Base-by-base conservation (phyloP, 2,329 filamentous ascomycete species). In the Penicillium verrucosum region DNA sequence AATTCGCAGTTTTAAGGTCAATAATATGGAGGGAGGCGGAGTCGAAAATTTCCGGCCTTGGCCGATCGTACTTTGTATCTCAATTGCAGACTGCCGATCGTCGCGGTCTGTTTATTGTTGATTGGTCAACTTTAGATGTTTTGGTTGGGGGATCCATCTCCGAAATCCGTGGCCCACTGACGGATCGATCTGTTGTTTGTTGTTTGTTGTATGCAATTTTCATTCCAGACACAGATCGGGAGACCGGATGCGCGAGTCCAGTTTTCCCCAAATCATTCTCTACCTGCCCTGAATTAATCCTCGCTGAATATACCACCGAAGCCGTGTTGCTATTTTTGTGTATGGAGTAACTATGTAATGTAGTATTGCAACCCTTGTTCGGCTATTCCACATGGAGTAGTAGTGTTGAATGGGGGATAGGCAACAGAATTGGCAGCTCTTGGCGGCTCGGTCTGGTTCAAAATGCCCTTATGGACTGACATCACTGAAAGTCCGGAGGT, bases 361-460 rank as follows among this genome's bases (percentile, higher is more conserved):
- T 21, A 5, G 10, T 40, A 41, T 9, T 27, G 36, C 23, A 37
- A 44, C 29, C 25, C 42, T 7, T 41, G 38, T 14, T 23, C 38
- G 14, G 12, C 7, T 41, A 41, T 23, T 41, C 12, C 38, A 21
- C 11, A 40, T 6, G 11, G 11, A 6, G 18, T 11, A 6, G 18
- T 41, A 23, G 18, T 23, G 21, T 43, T 21, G 11, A 38, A 38
- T 30, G 8, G 23, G 10, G 10, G 37, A 9, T 51, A 58, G 52
- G 56, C 56, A 58, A 49, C 56, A 58, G n/a, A 34, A 56, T 58
- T 56, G 47, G 46, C n/a, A 8, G n/a, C 12, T 45, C 55, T 45
- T 45, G 42, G 37, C 40, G 9, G 12, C n/a, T 3, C 8, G 12
- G 21, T 40, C 25, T 29, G 10, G 40, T 21, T 23, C 11, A n/a